These are phyloP conservation scores for Cystobasidium sp. DNA, from an alignment of 1,284 basidiomycete species.

Conservation along the genomic window DNA sequence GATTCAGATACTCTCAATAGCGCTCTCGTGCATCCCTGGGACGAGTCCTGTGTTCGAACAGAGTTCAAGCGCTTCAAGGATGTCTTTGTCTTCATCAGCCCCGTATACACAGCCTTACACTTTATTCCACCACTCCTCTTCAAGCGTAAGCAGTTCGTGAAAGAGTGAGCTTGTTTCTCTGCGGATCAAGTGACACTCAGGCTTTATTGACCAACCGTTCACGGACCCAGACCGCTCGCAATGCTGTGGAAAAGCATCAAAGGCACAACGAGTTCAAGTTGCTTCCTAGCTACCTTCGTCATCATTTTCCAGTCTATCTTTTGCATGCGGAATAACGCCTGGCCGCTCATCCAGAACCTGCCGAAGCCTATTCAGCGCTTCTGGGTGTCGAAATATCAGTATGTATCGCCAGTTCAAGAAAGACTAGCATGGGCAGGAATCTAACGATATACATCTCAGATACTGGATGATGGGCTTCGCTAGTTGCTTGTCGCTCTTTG, in stretches of 20 bases:
- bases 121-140: conserved; percentile 68
- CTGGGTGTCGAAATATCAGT: conserved; percentile 41
- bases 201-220: not conserved
- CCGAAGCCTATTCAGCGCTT: conserved; percentile 24
- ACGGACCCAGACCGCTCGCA: conserved; percentile 14
- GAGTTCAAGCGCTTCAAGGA: conserved; percentile 73
- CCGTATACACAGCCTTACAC: conserved; percentile 84
- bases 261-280: conserved; percentile 81
- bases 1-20: not conserved
- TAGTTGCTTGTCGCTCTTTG: conserved; percentile 76
- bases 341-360: conserved; percentile 36
- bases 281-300: conserved; percentile 86
- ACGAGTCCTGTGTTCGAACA: conserved; percentile 69
- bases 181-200: not conserved
- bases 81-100: conserved; percentile 81
- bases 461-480: conserved; percentile 65
- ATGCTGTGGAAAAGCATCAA: conserved; percentile 65
- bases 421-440: not conserved
- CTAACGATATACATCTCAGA: not conserved
- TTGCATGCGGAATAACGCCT: conserved; percentile 69
- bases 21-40: conserved; percentile 62
- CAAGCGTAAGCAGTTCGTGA: conserved; percentile 63
- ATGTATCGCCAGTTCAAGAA: not conserved
- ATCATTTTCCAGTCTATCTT: conserved; percentile 83
- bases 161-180: conserved; percentile 65